These are phyloP conservation scores for Wickerhamiella brachini DNA, from an alignment of 805 yeast genomes.

Conservation along the genomic window DNA sequence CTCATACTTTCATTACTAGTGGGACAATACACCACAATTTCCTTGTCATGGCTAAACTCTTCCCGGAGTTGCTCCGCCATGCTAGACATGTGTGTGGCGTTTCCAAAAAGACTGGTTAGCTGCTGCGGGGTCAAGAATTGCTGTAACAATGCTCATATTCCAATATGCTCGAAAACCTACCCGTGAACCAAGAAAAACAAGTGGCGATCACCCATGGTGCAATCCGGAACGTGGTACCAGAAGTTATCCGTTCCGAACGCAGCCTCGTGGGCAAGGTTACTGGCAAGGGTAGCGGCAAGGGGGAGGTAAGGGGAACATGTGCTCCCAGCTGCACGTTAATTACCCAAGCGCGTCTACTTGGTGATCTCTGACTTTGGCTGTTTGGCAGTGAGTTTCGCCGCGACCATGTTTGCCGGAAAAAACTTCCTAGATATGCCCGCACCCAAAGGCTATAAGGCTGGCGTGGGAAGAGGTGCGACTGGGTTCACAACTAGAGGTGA, in stretches of 20 bases:
- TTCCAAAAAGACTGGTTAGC: slow-evolving; percentile 42
- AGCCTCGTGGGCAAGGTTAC: not conserved
- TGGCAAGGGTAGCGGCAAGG: not conserved
- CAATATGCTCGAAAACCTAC: not conserved
- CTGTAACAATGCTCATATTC: not conserved
- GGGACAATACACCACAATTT: slow-evolving; percentile 29
- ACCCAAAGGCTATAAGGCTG: slow-evolving; percentile 84
- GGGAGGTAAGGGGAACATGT: not conserved
- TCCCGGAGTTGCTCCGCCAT: slow-evolving; percentile 31
- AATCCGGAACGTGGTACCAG: not conserved
- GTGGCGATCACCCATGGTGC: slow-evolving; percentile 9
- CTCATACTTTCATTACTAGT: slow-evolving; percentile 51
- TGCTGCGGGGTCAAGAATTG: slow-evolving; percentile 14
- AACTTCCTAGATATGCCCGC: slow-evolving; percentile 68
- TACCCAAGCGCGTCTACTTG: not conserved
- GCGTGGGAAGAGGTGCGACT: slow-evolving; percentile 88
- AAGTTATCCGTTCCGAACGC: not conserved
- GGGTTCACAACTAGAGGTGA: slow-evolving; percentile 85
- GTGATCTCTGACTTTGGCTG: too few species aligned
- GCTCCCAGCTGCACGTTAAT: not conserved
- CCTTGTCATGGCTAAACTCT: slow-evolving; percentile 29
- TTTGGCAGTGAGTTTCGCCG: too few species aligned
- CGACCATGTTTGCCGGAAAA: slow-evolving; percentile 1
- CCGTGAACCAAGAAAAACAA: slow-evolving; percentile 17
- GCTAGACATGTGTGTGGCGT: slow-evolving; percentile 41